A percentile compares a stretch with the other conserved stretches of the same genome.
phyloP scores from a whole-genome alignment of 148 eudicot species.

The Drosera capensis region DNA sequence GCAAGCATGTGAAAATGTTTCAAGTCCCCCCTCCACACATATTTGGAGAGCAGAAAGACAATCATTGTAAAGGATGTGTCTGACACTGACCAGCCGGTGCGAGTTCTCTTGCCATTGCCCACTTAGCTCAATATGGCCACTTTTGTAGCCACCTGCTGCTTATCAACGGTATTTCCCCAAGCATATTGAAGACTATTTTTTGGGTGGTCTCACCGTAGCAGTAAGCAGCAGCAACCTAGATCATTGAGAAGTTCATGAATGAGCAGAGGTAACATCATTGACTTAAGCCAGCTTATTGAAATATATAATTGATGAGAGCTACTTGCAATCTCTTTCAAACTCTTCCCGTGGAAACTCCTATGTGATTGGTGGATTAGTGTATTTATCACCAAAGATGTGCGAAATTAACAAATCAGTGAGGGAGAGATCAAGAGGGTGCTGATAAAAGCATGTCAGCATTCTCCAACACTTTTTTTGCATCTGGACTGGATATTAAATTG shows the following conservation, averaged over 20 bases:
- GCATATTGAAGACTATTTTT: conserved; percentile 32
- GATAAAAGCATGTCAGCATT: too few species aligned
- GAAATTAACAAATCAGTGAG: too few species aligned
- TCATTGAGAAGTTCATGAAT: conserved; percentile 7
- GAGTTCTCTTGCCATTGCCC: conserved; percentile 14
- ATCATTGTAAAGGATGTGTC: conserved; percentile 76
- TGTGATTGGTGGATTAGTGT: too few species aligned
- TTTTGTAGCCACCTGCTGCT: conserved; percentile 13
- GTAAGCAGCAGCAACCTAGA: conserved; percentile 64
- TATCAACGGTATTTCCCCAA: conserved; percentile 24
- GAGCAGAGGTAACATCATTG: neutral
- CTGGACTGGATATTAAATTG: too few species aligned
- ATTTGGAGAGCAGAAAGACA: conserved; percentile 80
- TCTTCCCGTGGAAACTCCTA: too few species aligned
- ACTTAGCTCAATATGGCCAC: conserved; percentile 11
- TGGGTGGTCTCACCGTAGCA: conserved; percentile 46
- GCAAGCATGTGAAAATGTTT: conserved; percentile 96
- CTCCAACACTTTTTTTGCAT: too few species aligned
- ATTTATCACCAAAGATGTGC: too few species aligned
- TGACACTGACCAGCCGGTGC: conserved; percentile 31
- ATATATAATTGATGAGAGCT: too few species aligned
- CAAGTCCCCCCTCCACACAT: conserved; percentile 91
- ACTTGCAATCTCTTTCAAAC: too few species aligned
- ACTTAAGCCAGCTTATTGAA: too few species aligned
- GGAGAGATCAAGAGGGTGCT: too few species aligned